Evolutionary conservation across 495 filamentous ascomycete genomes (phyloP).

Genomic region (Aspergillus leporis): DNA sequence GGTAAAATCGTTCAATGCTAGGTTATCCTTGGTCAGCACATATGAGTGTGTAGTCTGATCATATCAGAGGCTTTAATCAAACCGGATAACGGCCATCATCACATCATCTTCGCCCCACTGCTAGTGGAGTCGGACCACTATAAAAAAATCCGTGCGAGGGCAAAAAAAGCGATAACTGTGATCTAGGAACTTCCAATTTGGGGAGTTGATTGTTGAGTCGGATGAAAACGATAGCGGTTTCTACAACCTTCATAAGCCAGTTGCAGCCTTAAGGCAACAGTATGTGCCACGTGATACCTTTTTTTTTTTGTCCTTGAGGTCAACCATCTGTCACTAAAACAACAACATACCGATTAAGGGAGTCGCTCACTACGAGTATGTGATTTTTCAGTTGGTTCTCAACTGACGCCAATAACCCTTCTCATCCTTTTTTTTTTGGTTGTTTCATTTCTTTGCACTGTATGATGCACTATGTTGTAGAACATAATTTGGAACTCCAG

Average conservation of each 20-base stretch:
- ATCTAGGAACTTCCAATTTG: not conserved
- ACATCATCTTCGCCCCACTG: not conserved
- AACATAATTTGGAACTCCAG: no score
- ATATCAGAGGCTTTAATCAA: not conserved
- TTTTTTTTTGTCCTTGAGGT: not conserved
- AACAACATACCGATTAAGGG: no score
- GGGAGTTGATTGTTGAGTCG: not conserved
- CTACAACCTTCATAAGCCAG: not conserved
- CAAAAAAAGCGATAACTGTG: not conserved
- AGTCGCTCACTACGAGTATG: no score
- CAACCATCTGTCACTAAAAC: no score
- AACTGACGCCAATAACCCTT: no score
- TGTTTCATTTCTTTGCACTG: no score
- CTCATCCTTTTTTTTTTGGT: no score
- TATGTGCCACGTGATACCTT: not conserved
- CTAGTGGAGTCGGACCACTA: not conserved
- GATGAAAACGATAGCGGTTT: no score
- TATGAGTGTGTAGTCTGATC: not conserved
- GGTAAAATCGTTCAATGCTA: not conserved
- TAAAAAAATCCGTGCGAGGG: not conserved
- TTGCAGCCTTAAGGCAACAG: not conserved
- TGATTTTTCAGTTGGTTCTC: no score
- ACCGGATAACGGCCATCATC: not conserved
- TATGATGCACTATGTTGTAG: no score
- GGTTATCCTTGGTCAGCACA: not conserved